Percentiles rank a stretch among this genome's conserved stretches.
Conservation (phyloP, 345 rosid species). For the Corchorus olitorius region DNA sequence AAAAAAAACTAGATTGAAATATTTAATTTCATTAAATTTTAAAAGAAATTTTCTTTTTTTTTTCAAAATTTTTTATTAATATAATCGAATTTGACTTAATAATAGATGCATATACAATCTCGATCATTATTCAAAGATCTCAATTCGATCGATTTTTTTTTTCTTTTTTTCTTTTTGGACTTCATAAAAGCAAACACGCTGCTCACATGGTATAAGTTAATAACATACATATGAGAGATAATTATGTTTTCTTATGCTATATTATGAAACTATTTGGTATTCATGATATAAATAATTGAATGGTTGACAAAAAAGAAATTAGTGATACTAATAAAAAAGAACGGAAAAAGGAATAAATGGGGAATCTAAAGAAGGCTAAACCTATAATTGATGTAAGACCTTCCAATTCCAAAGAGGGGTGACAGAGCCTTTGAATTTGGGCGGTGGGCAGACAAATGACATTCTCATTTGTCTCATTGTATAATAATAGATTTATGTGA, state of each 20-base stretch:
- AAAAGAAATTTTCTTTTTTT: too few species aligned
- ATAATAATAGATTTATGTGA: conserved; percentile 18
- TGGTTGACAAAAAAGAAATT: not conserved
- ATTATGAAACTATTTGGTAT: not conserved
- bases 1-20: too few species aligned
- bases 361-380: not conserved
- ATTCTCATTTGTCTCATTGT: conserved; percentile 36
- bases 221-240: not conserved
- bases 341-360: not conserved
- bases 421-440: conserved; percentile 26
- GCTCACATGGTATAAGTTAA: not conserved
- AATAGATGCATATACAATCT: too few species aligned
- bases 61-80: too few species aligned
- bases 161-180: too few species aligned
- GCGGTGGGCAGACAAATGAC: conserved; percentile 39
- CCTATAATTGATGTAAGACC: conserved; percentile 17
- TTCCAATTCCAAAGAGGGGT: conserved; percentile 15
- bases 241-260: not conserved
- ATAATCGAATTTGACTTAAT: too few species aligned
- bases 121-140: too few species aligned
- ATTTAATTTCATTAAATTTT: too few species aligned
- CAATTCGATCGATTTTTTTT: too few species aligned
- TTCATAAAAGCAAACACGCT: too few species aligned
- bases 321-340: too few species aligned
- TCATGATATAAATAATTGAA: not conserved